Conservation (phyloP, 2,329 filamentous ascomycete species). For the Xylariaceae sp. region DNA sequence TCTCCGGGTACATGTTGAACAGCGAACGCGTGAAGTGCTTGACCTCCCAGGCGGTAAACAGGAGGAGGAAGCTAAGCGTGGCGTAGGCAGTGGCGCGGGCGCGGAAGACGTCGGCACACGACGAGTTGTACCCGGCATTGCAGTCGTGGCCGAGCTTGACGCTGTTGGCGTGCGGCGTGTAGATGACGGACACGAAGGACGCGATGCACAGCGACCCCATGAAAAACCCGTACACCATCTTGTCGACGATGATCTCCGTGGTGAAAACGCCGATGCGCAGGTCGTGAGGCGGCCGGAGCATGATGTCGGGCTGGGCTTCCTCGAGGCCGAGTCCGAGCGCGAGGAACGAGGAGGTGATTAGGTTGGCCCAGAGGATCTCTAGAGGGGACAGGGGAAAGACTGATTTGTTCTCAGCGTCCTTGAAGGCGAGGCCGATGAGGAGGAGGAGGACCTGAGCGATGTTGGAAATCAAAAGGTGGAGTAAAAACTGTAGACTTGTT, state of each 20-base stretch:
- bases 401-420: slow-evolving; percentile 59
- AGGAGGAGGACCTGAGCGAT: slow-evolving; percentile 71
- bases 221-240: slow-evolving; percentile 66
- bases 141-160: slow-evolving; percentile 57
- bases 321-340: slow-evolving; percentile 75
- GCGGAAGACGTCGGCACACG: slow-evolving; percentile 62
- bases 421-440: slow-evolving; percentile 70
- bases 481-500: slow-evolving; percentile 49
- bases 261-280: slow-evolving; percentile 65
- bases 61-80: slow-evolving; percentile 67
- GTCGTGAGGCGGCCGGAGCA: slow-evolving; percentile 65
- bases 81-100: slow-evolving; percentile 71
- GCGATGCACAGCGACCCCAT: slow-evolving; percentile 65
- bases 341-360: slow-evolving; percentile 71
- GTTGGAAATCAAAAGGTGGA: slow-evolving; percentile 71
- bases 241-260: slow-evolving; percentile 65
- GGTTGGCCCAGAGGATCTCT: slow-evolving; percentile 77
- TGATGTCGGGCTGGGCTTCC: slow-evolving; percentile 68
- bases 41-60: slow-evolving; percentile 74
- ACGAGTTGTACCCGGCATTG: slow-evolving; percentile 55
- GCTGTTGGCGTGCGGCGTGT: slow-evolving; percentile 35
- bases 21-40: slow-evolving; percentile 71
- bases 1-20: slow-evolving; percentile 65
- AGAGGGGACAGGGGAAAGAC: slow-evolving; percentile 73
- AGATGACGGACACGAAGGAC: slow-evolving; percentile 63